Percentiles rank a stretch among this genome's conserved stretches.
Conservation (phyloP, 2,329 filamentous ascomycete species). For the Colletotrichum siamense region DNA sequence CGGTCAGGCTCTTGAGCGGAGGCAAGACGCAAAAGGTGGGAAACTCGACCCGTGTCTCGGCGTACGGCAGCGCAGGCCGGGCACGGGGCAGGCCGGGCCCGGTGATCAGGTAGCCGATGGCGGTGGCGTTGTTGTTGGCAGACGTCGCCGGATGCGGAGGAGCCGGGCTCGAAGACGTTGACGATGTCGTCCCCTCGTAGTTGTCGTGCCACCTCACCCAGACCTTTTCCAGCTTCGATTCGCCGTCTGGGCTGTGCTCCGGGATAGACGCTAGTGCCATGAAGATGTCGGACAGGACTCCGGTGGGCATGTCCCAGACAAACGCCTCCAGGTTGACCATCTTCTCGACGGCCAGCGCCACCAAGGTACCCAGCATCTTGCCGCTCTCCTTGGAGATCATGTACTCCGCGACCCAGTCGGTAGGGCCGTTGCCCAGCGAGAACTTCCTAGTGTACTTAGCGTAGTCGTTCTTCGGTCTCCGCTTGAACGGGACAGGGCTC, state of each 20-base stretch:
- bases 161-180: slow-evolving; percentile 34
- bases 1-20: slow-evolving; percentile 74
- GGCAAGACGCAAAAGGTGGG: slow-evolving; percentile 82
- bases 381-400: slow-evolving; percentile 82
- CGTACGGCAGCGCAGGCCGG: slow-evolving; percentile 49
- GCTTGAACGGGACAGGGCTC: slow-evolving; percentile 14
- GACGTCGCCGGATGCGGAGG: slow-evolving; percentile 29
- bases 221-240: slow-evolving; percentile 72
- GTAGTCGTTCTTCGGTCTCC: slow-evolving; percentile 64
- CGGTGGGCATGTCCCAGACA: slow-evolving; percentile 89
- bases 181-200: slow-evolving; percentile 46
- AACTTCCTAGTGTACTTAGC: slow-evolving; percentile 82
- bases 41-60: slow-evolving; percentile 71
- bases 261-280: slow-evolving; percentile 76
- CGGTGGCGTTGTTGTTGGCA: slow-evolving; percentile 42
- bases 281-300: slow-evolving; percentile 82
- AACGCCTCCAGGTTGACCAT: slow-evolving; percentile 86
- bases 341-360: slow-evolving; percentile 78
- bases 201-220: slow-evolving; percentile 89
- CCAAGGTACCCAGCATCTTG: slow-evolving; percentile 87
- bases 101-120: slow-evolving; percentile 44
- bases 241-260: slow-evolving; percentile 61
- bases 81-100: slow-evolving; percentile 31
- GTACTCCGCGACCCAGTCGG: slow-evolving; percentile 82
- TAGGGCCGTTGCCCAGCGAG: slow-evolving; percentile 81